These are phyloP conservation scores for Entomortierella lignicola DNA, from an alignment of 192 early-diverging fungal species.

Conservation along the genomic window DNA sequence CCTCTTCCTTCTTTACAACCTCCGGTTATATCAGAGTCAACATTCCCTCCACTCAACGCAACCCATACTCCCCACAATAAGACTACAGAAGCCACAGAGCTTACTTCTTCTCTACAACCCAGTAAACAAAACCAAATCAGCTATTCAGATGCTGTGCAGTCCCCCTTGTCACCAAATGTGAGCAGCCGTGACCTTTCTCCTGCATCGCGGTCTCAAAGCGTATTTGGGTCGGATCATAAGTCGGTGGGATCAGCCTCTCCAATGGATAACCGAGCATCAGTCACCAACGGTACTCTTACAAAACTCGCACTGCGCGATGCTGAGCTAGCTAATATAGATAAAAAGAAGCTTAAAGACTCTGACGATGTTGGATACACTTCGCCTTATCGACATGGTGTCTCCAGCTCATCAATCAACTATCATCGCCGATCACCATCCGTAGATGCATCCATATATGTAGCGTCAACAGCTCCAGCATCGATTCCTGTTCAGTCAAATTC, in stretches of 20 bases:
- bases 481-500: background rate
- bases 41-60: slow-evolving; percentile 36
- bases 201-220: slow-evolving; percentile 13
- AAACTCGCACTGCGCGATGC: slow-evolving; percentile 24
- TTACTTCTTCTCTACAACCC: background rate
- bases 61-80: background rate
- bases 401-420: slow-evolving; percentile 43
- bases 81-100: background rate
- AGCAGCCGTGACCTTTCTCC: slow-evolving; percentile 7
- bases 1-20: slow-evolving; percentile 31
- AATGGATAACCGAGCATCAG: background rate
- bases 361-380: slow-evolving; percentile 54
- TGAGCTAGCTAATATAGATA: background rate
- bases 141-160: slow-evolving; percentile 37
- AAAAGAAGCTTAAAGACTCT: slow-evolving; percentile 2
- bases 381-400: slow-evolving; percentile 50
- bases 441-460: slow-evolving; percentile 14
- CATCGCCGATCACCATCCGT: slow-evolving; percentile 46
- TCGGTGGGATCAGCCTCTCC: background rate
- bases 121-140: slow-evolving; percentile 15
- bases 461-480: slow-evolving; percentile 1
- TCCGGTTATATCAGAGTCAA: slow-evolving; percentile 36
- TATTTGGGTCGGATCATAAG: background rate
- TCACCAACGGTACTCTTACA: background rate
- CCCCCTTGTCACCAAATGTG: slow-evolving; percentile 25